A percentile compares a stretch with the other conserved stretches of the same genome.
Conservation (phyloP, 208 protist genomes). For the Acanthamoeba triangularis region DNA sequence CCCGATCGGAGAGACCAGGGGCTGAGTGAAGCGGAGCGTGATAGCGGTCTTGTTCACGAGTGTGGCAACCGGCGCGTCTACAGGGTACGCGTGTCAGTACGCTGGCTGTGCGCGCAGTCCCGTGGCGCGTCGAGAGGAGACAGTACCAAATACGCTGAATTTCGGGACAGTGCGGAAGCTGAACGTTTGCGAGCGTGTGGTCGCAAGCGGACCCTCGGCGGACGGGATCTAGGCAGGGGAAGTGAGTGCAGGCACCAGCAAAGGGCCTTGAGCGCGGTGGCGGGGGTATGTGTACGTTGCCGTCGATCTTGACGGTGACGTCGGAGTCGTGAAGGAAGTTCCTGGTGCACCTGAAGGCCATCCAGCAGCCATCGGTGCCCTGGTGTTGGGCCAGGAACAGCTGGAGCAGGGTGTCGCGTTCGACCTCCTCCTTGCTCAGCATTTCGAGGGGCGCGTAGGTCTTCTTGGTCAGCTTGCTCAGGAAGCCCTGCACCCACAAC, state of each 20-base stretch:
- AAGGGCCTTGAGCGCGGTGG: not conserved
- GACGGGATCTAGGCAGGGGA: conserved; percentile 27
- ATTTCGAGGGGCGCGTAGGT: conserved; percentile 58
- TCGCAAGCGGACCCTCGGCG: conserved; percentile 30
- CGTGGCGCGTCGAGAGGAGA: too few relatives aligned
- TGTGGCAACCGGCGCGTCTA: not conserved
- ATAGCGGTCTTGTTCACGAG: not conserved
- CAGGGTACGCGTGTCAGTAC: not conserved
- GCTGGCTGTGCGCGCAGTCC: too few relatives aligned
- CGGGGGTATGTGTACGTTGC: conserved; percentile 25
- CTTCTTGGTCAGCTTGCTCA: conserved; percentile 74
- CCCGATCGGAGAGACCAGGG: not conserved
- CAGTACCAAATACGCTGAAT: conserved; percentile 37
- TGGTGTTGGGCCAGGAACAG: not conserved
- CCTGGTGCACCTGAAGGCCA: conserved; percentile 57
- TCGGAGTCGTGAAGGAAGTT: conserved; percentile 51
- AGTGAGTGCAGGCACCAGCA: not conserved
- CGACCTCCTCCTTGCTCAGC: conserved; percentile 37
- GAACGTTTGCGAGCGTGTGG: conserved; percentile 48
- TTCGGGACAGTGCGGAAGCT: conserved; percentile 18
- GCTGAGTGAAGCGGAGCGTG: conserved; percentile 16
- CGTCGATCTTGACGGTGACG: conserved; percentile 70
- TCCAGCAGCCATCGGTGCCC: conserved; percentile 20
- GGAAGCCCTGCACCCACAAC: not conserved
- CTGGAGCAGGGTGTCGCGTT: conserved; percentile 43